These are phyloP conservation scores for Lonicera japonica DNA, from an alignment of 129 eudicot species.

Conservation along the genomic window DNA sequence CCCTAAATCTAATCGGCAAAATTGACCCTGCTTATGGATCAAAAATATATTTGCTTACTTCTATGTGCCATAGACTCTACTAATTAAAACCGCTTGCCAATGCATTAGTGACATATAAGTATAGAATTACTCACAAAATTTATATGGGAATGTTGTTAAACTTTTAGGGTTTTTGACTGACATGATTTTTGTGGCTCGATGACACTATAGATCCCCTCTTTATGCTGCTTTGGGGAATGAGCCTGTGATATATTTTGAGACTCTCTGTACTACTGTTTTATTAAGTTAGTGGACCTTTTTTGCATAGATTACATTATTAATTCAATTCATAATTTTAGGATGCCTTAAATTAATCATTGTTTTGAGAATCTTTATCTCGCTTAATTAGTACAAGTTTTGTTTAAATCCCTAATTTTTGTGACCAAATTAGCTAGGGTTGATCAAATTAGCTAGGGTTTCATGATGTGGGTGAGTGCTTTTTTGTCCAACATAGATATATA, in stretches of 20 bases:
- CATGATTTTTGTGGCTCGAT: conserved; percentile 3
- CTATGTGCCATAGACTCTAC: no score
- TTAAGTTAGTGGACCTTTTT: not conserved
- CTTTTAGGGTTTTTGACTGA: not conserved
- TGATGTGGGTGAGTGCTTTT: not conserved
- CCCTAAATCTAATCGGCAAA: no score
- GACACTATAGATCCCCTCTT: not conserved
- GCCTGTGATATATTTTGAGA: not conserved
- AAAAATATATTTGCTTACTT: no score
- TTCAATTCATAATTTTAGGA: not conserved
- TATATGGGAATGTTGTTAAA: no score
- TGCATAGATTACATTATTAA: not conserved
- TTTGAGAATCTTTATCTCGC: not conserved
- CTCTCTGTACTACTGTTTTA: not conserved
- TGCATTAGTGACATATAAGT: no score
- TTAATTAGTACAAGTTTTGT: not conserved
- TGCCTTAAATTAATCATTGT: not conserved
- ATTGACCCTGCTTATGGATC: no score
- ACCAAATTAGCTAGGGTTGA: not conserved
- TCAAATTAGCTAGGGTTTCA: not conserved
- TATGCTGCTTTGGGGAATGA: not conserved
- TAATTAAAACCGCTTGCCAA: no score
- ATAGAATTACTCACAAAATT: no score
- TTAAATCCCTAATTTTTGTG: not conserved
- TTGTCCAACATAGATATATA: not conserved